A percentile compares a stretch with the other conserved stretches of the same genome.
phyloP scores from a whole-genome alignment of 805 yeast genomes.

The Scheffersomyces coipomensis region DNA sequence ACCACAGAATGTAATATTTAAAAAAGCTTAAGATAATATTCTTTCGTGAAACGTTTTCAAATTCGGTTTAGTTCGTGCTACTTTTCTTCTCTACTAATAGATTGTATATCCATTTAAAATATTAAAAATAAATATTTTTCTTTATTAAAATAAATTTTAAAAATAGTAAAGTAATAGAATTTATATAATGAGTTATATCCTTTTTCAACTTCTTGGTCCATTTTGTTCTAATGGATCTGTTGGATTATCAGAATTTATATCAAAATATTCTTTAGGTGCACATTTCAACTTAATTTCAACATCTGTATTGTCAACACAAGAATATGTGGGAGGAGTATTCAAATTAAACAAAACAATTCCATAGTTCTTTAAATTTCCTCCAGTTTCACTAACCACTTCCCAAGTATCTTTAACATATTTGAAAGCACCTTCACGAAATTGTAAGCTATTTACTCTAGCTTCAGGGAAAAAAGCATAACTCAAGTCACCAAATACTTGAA shows the following conservation, averaged over 20 bases:
- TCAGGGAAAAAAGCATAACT: conserved; percentile 11
- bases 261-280: neutral
- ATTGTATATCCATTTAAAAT: neutral
- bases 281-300: conserved; percentile 9
- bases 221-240: neutral
- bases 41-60: no score
- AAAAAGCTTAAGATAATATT: no score
- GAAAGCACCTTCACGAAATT: neutral
- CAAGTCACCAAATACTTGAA: conserved; percentile 17
- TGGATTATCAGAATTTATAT: neutral
- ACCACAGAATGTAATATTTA: conserved; percentile 20
- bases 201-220: no score
- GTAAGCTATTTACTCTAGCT: conserved; percentile 8
- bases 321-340: conserved; percentile 8
- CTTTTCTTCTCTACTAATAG: no score
- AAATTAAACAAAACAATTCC: conserved; percentile 16
- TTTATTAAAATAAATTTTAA: no score
- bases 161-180: no score
- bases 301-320: conserved; percentile 14
- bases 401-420: conserved; percentile 3
- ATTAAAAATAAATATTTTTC: neutral
- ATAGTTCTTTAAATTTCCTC: conserved; percentile 2
- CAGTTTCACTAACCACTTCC: no score
- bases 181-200: no score
- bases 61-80: no score